Percentiles rank a stretch among this genome's conserved stretches.
These are phyloP conservation scores for Climacium dendroides DNA, from an alignment of 225 moss, liverwort and hornwort species.

Conservation along the genomic window DNA sequence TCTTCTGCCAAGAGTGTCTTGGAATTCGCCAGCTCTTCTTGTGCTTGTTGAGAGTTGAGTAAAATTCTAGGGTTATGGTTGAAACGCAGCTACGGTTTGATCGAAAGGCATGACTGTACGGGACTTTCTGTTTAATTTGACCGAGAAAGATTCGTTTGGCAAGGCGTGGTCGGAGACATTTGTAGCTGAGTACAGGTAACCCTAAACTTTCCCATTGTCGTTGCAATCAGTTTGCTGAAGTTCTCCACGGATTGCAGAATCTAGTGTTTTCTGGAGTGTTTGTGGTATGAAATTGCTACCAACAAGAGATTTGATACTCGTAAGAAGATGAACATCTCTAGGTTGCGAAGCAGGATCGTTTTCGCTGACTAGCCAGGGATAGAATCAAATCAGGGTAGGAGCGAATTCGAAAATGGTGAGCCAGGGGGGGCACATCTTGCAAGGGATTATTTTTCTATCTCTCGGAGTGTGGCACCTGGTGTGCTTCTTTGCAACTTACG, in stretches of 20 bases:
- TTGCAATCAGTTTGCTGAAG: background rate
- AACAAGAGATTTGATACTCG: background rate
- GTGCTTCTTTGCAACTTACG: conserved; percentile 41
- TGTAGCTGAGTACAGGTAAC: background rate
- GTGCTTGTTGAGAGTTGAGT: background rate
- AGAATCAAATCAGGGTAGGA: background rate
- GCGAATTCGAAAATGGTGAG: conserved; percentile 35
- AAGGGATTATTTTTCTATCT: conserved; percentile 50
- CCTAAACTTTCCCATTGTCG: background rate
- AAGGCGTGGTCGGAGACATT: background rate
- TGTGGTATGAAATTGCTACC: background rate
- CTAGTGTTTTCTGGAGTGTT: background rate
- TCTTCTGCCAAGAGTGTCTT: background rate
- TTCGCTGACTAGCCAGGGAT: background rate
- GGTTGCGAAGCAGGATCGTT: background rate
- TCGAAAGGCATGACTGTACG: background rate
- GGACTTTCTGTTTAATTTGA: background rate
- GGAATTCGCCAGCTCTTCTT: background rate
- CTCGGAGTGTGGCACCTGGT: conserved; percentile 74
- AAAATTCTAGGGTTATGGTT: background rate
- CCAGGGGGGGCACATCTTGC: conserved; percentile 60
- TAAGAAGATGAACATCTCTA: background rate
- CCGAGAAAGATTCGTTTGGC: background rate
- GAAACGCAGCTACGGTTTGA: background rate
- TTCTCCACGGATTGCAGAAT: background rate